These are phyloP conservation scores for Apiotrichum laibachii DNA, from an alignment of 1,284 basidiomycete species.

Conservation along the genomic window DNA sequence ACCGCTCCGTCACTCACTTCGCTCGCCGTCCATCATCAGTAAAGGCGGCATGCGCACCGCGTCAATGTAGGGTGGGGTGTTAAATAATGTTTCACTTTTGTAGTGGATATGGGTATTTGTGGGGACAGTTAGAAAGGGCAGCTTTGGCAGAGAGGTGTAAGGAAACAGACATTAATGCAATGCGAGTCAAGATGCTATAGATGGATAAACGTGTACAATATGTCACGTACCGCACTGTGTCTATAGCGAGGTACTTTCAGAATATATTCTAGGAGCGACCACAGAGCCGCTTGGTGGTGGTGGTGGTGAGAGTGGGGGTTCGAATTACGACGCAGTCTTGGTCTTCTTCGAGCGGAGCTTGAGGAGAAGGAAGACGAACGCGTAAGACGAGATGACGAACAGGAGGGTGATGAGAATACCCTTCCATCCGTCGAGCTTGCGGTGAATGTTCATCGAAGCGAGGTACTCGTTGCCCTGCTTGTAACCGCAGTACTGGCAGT, in stretches of 20 bases:
- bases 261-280: no score
- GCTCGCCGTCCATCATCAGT: no score
- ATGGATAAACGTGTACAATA: background rate
- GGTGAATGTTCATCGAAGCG: slow-evolving; percentile 31
- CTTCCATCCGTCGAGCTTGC: slow-evolving; percentile 35
- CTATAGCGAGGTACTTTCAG: background rate
- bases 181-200: background rate
- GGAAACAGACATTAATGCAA: no score
- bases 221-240: background rate
- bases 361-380: slow-evolving; percentile 34
- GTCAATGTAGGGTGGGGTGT: no score
- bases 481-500: slow-evolving; percentile 42
- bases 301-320: no score
- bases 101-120: no score
- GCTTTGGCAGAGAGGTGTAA: no score
- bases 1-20: no score
- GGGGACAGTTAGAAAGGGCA: no score
- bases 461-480: slow-evolving; percentile 41
- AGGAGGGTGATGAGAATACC: slow-evolving; percentile 40
- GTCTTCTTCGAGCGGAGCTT: slow-evolving; percentile 38
- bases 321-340: slow-evolving; percentile 23
- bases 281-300: no score
- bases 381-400: slow-evolving; percentile 31
- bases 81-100: no score
- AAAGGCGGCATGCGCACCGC: no score